Conservation (phyloP, 768 basidiomycete genomes). For the Sutorius australiensis region DNA sequence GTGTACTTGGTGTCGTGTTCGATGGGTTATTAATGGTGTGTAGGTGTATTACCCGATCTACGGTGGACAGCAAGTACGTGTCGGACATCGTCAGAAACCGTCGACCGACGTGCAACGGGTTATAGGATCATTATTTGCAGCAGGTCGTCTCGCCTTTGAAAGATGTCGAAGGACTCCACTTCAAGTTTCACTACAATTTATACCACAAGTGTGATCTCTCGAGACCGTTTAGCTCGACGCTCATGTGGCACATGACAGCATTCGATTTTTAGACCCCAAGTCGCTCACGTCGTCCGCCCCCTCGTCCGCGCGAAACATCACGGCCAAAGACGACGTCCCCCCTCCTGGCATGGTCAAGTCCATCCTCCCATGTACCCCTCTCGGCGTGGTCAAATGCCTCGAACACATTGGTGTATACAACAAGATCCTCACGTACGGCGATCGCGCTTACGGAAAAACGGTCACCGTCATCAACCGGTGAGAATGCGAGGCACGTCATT, state of each 20-base stretch:
- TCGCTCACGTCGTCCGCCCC: conserved; percentile 54
- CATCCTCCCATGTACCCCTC: conserved; percentile 94
- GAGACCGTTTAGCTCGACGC: not conserved
- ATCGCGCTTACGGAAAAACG: conserved; percentile 89
- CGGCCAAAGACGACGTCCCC: conserved; percentile 53
- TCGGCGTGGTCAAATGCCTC: conserved; percentile 93
- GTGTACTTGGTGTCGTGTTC: not conserved
- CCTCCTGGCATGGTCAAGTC: conserved; percentile 91
- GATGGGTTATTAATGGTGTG: not conserved
- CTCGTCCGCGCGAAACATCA: conserved; percentile 26
- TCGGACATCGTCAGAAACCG: not conserved
- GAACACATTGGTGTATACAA: conserved; percentile 94
- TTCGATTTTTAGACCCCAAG: conserved; percentile 84
- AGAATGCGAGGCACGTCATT: conserved; percentile 7
- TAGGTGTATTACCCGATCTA: conserved; percentile 97
- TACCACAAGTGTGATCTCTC: conserved; percentile 79
- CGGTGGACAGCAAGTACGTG: conserved; percentile 75
- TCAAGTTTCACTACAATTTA: conserved; percentile 92
- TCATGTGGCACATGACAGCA: conserved; percentile 44
- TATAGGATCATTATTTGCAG: conserved; percentile 93
- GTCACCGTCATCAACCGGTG: conserved; percentile 94
- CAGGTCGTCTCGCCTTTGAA: conserved; percentile 97
- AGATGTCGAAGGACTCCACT: conserved; percentile 96
- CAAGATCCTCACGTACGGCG: conserved; percentile 85
- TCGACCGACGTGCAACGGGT: conserved; percentile 2